A percentile compares a stretch with the other conserved stretches of the same genome.
phyloP scores from a whole-genome alignment of 1,284 basidiomycete genomes.

The Exobasidium cylindrosporum region DNA sequence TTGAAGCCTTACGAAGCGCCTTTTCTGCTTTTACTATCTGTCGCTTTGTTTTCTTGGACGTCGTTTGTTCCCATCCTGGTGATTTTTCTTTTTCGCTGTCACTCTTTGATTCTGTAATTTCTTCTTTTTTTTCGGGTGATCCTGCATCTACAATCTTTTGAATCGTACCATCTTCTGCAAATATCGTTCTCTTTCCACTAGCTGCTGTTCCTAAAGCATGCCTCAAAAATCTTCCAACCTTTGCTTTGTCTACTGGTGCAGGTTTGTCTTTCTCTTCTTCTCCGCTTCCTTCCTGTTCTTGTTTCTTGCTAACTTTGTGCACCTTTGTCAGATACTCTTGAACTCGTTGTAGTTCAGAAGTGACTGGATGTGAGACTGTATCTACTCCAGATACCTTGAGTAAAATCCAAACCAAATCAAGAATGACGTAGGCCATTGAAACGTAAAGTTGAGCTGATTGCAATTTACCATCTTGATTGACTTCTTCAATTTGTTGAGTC shows the following conservation, averaged over 20 bases:
- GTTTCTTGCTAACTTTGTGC: conserved; percentile 20
- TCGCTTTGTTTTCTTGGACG: background rate
- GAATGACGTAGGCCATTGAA: conserved; percentile 33
- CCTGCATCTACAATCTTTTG: conserved; percentile 1
- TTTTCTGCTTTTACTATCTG: background rate
- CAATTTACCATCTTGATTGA: conserved; percentile 22
- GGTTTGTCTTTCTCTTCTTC: background rate
- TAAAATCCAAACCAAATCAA: conserved; percentile 44
- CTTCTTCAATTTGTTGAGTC: background rate
- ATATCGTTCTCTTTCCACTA: conserved; percentile 1
- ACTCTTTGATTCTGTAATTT: background rate
- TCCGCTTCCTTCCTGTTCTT: conserved; percentile 3
- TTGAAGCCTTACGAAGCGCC: background rate
- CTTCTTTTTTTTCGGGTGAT: background rate
- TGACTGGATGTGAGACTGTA: conserved; percentile 31
- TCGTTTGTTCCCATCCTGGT: background rate
- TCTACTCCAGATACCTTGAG: conserved; percentile 42
- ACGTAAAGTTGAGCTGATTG: conserved; percentile 38
- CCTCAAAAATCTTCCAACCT: conserved; percentile 5
- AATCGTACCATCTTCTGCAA: conserved; percentile 7
- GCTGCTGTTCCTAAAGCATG: conserved; percentile 1
- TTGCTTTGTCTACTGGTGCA: conserved; percentile 1
- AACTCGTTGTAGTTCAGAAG: conserved; percentile 38
- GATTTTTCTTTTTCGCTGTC: background rate
- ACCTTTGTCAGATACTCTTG: conserved; percentile 44